A percentile compares a stretch with the other conserved stretches of the same genome.
These are phyloP conservation scores for Flagelloscypha sp. DNA, from an alignment of 768 basidiomycete genomes.

Conservation along the genomic window DNA sequence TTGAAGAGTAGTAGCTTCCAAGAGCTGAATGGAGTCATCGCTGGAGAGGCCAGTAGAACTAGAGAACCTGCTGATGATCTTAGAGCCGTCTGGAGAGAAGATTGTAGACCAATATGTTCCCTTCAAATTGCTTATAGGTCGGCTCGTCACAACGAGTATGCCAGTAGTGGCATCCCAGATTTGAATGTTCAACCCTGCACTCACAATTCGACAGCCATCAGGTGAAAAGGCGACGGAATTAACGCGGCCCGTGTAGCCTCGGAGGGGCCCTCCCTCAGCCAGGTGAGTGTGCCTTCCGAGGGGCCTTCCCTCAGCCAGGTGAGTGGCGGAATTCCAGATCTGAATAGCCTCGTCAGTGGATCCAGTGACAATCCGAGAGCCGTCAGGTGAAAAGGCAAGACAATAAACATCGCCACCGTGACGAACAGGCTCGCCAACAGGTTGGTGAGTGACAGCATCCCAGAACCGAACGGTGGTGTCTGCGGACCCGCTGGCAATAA, in stretches of 20 bases:
- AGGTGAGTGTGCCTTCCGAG: slow-evolving; percentile 6
- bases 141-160: too few species aligned
- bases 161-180: too few species aligned
- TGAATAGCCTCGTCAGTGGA: slow-evolving; percentile 26
- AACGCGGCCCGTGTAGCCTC: slow-evolving; percentile 2
- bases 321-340: slow-evolving; percentile 11
- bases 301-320: neutral
- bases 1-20: too few species aligned
- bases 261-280: slow-evolving; percentile 3
- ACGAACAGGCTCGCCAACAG: slow-evolving; percentile 5
- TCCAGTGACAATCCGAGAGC: slow-evolving; percentile 31
- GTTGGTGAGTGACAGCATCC: too few species aligned
- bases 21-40: too few species aligned
- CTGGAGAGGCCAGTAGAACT: too few species aligned
- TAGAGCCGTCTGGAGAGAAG: too few species aligned
- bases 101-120: too few species aligned
- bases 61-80: too few species aligned
- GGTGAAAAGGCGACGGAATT: slow-evolving; percentile 8
- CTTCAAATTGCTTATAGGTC: too few species aligned
- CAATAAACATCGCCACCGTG: slow-evolving; percentile 21
- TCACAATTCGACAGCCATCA: slow-evolving; percentile 4
- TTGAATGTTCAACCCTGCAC: slow-evolving; percentile 6
- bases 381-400: slow-evolving; percentile 34
- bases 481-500: neutral
- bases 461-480: neutral